A percentile compares a stretch with the other conserved stretches of the same genome.
Conservation (phyloP, 1,284 basidiomycete species). For the Crucibulum cyathiforme region DNA sequence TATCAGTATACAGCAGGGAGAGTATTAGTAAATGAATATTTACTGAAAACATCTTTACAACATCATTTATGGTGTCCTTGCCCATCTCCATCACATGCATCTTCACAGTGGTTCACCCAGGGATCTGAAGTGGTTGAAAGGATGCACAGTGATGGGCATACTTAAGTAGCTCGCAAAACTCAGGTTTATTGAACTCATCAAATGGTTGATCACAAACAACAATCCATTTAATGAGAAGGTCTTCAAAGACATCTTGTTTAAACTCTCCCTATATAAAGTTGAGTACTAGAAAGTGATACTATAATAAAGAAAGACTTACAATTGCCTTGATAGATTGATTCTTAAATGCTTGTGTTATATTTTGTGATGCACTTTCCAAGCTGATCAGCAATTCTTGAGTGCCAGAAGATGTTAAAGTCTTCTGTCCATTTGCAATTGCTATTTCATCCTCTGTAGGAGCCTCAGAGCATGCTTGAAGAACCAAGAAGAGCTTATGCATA, state of each 20-base stretch:
- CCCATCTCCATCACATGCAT: conserved; percentile 6
- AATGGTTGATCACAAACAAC: background rate
- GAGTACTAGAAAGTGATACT: no score
- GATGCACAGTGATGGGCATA: conserved; percentile 1
- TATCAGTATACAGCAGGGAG: background rate
- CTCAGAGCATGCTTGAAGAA: no score
- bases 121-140: conserved; percentile 1
- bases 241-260: background rate
- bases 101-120: conserved; percentile 3
- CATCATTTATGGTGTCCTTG: conserved; percentile 2
- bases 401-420: no score
- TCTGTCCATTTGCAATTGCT: no score
- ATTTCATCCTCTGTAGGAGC: no score
- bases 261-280: background rate
- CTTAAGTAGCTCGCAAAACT: background rate
- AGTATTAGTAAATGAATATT: background rate
- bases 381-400: no score
- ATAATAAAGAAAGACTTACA: no score
- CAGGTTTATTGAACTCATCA: background rate
- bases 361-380: no score
- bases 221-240: background rate
- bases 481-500: no score
- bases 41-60: conserved; percentile 4
- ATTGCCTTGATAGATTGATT: no score
- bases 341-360: no score